These are phyloP conservation scores for Torulaspora franciscae DNA, from an alignment of 805 yeast species.

Conservation along the genomic window DNA sequence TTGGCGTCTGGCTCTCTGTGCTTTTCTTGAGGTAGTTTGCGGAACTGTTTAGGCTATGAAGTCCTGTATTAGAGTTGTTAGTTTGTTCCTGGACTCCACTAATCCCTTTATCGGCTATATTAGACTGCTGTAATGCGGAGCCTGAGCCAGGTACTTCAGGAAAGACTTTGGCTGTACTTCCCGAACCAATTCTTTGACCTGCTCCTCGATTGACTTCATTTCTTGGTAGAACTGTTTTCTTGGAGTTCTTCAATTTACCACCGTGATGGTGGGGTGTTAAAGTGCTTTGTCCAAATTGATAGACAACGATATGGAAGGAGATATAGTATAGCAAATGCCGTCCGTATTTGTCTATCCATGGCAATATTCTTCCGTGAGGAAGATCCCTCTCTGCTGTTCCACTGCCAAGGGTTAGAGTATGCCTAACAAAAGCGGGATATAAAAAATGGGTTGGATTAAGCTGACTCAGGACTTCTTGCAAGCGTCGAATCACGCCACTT, in stretches of 20 bases:
- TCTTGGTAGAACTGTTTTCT: slow-evolving; percentile 7
- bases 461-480: not conserved
- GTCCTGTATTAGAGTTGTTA: not conserved
- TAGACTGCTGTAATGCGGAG: not conserved
- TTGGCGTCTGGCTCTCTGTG: not conserved
- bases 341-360: slow-evolving; percentile 16
- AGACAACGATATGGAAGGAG: slow-evolving; percentile 31
- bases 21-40: not conserved
- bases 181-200: slow-evolving; percentile 8
- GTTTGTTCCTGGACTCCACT: not conserved
- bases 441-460: not conserved
- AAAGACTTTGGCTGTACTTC: slow-evolving; percentile 7
- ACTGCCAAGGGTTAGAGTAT: not conserved
- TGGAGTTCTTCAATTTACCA: slow-evolving; percentile 7
- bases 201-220: slow-evolving; percentile 5
- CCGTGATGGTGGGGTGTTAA: slow-evolving; percentile 13
- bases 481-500: slow-evolving; percentile 7
- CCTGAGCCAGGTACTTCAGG: not conserved
- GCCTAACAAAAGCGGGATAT: not conserved
- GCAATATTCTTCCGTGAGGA: not conserved
- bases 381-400: not conserved
- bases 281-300: slow-evolving; percentile 22
- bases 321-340: slow-evolving; percentile 21
- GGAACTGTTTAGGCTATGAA: not conserved
- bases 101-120: not conserved